These are phyloP conservation scores for Pythium aristosporum DNA, from an alignment of 352 stramenopile species.

Conservation along the genomic window DNA sequence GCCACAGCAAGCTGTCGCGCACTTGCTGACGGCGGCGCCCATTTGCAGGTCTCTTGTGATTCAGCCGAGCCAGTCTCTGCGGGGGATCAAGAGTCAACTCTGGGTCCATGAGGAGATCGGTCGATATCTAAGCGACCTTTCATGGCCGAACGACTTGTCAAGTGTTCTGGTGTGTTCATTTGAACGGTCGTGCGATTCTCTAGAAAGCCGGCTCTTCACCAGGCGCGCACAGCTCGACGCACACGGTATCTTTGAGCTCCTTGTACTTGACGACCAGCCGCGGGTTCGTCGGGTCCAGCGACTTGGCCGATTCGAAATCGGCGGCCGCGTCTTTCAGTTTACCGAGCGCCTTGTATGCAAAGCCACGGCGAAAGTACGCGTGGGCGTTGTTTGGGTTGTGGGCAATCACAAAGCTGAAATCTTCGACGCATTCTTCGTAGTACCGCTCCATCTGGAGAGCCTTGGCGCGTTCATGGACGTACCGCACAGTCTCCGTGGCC, in stretches of 20 bases:
- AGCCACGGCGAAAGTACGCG: slow-evolving; percentile 79
- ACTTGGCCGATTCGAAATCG: slow-evolving; percentile 73
- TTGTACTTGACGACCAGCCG: slow-evolving; percentile 82
- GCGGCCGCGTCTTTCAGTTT: slow-evolving; percentile 48
- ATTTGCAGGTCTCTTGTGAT: not conserved
- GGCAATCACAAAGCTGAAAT: slow-evolving; percentile 70
- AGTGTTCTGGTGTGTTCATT: not conserved
- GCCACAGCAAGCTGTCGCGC: slow-evolving; percentile 6
- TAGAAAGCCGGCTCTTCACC: slow-evolving; percentile 59
- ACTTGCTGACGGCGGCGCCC: slow-evolving; percentile 9
- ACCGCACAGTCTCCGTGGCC: slow-evolving; percentile 30
- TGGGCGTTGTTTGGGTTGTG: slow-evolving; percentile 81
- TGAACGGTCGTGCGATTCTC: not conserved
- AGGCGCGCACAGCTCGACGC: slow-evolving; percentile 62
- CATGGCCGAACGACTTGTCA: slow-evolving; percentile 14
- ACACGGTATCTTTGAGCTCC: slow-evolving; percentile 66
- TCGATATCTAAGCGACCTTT: slow-evolving; percentile 5
- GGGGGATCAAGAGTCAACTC: not conserved
- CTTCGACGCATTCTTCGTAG: slow-evolving; percentile 62
- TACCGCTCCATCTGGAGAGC: slow-evolving; percentile 72
- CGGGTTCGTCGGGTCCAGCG: slow-evolving; percentile 64
- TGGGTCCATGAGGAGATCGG: not conserved
- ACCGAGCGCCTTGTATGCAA: slow-evolving; percentile 65
- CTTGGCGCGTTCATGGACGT: slow-evolving; percentile 79
- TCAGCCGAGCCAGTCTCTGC: not conserved